Evolutionary conservation across 805 yeast species (phyloP), one percentile per base, ranked within the genome.

Genomic region (Barnettozyma sucrosica): DNA sequence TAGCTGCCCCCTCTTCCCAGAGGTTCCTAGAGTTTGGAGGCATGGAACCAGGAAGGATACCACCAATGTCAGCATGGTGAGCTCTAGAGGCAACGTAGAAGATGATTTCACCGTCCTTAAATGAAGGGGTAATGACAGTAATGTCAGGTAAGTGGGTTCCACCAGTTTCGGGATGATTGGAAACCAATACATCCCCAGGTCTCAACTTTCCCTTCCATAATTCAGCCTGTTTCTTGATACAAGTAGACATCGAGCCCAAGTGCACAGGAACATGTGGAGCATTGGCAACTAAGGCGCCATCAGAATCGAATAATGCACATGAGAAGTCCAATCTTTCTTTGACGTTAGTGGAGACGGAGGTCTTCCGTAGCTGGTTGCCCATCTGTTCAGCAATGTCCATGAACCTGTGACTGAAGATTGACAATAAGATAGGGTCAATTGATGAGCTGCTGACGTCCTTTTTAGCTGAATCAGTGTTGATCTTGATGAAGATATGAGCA

Each of bases 1-100:
- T 89, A 3, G 87, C 79, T 13, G 41, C 97, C 40, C 97, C 98
- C 66, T 90, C 97, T 61, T 90, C 90, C 72, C 80, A 84, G 36
- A 92, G 67, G 50, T 81, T 81, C 58, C 82, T 87, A 2, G 97
- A 88, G 60, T 85, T 81, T 9, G 97, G 96, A 14, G 97, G 97
- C 89, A 90, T 89, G 0, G 95, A 85, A 1, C 97, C 97, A 1
- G 97, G 96, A 32, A 88, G 67, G 49, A 84, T 79, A 13, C 96
- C 95, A 16, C 98, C 97, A 59, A 92, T 90, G 65, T 90, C 98
- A 6, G 97, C 90, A 67, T 92, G 98, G 66, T 90, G 98, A 2
- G 97, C 97, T 54, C 98, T 74, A 0, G 96, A 83, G 0, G 97
- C 98, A 13, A 88, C 89, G 72, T 88, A 90, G 63, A 90, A 90